Evolutionary conservation across 2,329 filamentous ascomycete species (phyloP).

Genomic region (Tolypocladium tropicale): DNA sequence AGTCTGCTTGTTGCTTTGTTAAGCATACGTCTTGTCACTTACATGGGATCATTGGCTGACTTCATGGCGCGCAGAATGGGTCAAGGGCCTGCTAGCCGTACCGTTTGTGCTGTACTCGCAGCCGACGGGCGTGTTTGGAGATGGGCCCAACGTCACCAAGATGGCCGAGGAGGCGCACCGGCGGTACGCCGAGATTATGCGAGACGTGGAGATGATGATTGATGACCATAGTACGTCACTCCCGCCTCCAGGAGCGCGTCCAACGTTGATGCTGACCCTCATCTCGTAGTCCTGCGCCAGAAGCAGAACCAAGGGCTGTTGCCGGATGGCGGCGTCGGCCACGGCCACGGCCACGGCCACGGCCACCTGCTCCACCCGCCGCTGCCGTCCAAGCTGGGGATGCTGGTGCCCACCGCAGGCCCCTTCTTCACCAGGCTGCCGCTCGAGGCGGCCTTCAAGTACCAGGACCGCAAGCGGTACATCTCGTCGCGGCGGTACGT

Average conservation of each 20-base stretch:
- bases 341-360: constrained; percentile 14
- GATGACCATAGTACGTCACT: constrained; percentile 67
- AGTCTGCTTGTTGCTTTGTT: background rate
- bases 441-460: constrained; percentile 81
- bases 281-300: constrained; percentile 56
- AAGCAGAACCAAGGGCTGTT: constrained; percentile 17
- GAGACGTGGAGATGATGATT: constrained; percentile 84
- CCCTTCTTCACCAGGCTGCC: constrained; percentile 85
- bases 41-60: background rate
- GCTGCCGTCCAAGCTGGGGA: constrained; percentile 73
- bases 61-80: constrained; percentile 60
- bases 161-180: constrained; percentile 75
- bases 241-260: background rate
- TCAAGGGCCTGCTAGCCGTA: constrained; percentile 87
- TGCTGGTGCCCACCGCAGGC: constrained; percentile 85
- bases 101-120: constrained; percentile 96
- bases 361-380: constrained; percentile 38
- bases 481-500: constrained; percentile 92
- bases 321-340: background rate
- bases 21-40: background rate
- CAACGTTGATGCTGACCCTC: background rate
- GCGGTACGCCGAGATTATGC: constrained; percentile 90
- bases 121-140: constrained; percentile 76
- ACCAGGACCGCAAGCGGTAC: constrained; percentile 74
- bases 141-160: constrained; percentile 52